phyloP scores from a whole-genome alignment of 1,139 yeast species.

The Taiozyma onychis region DNA sequence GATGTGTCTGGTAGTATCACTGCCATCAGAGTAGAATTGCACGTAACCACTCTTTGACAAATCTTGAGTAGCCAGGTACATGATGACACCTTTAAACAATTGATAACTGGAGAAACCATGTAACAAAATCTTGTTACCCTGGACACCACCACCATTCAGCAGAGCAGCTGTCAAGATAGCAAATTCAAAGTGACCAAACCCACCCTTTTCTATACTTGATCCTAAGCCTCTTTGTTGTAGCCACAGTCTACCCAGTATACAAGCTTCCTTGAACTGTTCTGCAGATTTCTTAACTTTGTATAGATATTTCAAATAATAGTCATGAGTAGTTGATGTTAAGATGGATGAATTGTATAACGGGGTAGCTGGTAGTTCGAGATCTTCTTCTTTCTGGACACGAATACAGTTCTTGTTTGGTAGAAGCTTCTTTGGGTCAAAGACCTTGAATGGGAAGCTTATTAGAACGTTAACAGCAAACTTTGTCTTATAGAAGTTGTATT shows the following conservation, averaged over 20 bases:
- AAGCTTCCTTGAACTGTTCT: conserved; percentile 85
- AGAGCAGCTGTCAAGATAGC: conserved; percentile 75
- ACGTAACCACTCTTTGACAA: conserved; percentile 55
- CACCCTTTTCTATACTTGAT: conserved; percentile 53
- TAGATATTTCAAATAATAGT: conserved; percentile 65
- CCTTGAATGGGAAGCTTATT: conserved; percentile 64
- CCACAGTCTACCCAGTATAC: conserved; percentile 86
- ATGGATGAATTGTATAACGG: conserved; percentile 82
- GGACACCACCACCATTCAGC: conserved; percentile 76
- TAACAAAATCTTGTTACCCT: conserved; percentile 68
- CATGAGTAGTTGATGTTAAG: conserved; percentile 61
- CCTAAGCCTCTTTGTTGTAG: conserved; percentile 77
- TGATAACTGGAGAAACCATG: conserved; percentile 93
- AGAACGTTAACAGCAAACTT: conserved; percentile 67
- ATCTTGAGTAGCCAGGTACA: conserved; percentile 76
- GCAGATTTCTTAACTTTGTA: conserved; percentile 73
- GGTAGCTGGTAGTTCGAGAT: conserved; percentile 59
- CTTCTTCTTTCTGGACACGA: conserved; percentile 50
- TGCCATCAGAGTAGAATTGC: conserved; percentile 53
- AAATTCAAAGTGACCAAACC: conserved; percentile 92
- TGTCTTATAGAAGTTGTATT: conserved; percentile 54
- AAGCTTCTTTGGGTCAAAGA: conserved; percentile 71
- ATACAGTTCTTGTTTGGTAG: conserved; percentile 76
- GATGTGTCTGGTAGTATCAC: conserved; percentile 46
- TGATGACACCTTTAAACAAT: conserved; percentile 80